phyloP scores from a whole-genome alignment of 192 early-diverging fungal species.

The Rhizophagus clarus region DNA sequence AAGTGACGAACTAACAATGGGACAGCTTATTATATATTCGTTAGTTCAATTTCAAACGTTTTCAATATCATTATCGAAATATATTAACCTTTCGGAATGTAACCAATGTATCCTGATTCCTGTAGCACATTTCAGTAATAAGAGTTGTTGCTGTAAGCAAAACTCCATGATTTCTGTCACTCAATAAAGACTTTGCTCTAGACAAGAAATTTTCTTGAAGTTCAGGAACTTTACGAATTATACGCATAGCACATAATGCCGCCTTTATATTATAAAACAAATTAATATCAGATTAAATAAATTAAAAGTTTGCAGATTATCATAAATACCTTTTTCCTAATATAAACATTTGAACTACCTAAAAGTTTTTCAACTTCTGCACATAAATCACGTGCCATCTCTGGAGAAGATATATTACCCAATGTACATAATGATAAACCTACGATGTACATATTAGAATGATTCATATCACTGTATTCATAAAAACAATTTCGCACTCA shows the following conservation, averaged over 20 bases:
- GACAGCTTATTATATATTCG: slow-evolving; percentile 54
- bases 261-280: slow-evolving; percentile 54
- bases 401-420: slow-evolving; percentile 94
- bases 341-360: slow-evolving; percentile 87
- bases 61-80: not conserved
- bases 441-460: slow-evolving; percentile 93
- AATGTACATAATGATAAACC: slow-evolving; percentile 95
- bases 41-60: not conserved
- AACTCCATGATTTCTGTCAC: slow-evolving; percentile 96
- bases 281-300: not conserved
- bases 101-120: slow-evolving; percentile 65
- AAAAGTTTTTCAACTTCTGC: slow-evolving; percentile 93
- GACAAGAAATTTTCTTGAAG: slow-evolving; percentile 83
- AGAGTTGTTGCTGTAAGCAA: slow-evolving; percentile 89
- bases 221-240: slow-evolving; percentile 93
- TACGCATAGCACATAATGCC: slow-evolving; percentile 87
- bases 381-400: slow-evolving; percentile 93
- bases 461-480: slow-evolving; percentile 85
- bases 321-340: slow-evolving; percentile 87
- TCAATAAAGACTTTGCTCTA: slow-evolving; percentile 71
- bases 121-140: slow-evolving; percentile 85
- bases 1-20: slow-evolving; percentile 85
- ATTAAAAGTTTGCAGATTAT: not conserved
- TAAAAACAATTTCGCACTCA: slow-evolving; percentile 25
- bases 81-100: slow-evolving; percentile 67